These are phyloP conservation scores for Salisapilia sapeloensis DNA, from an alignment of 352 stramenopile genomes.

Conservation along the genomic window DNA sequence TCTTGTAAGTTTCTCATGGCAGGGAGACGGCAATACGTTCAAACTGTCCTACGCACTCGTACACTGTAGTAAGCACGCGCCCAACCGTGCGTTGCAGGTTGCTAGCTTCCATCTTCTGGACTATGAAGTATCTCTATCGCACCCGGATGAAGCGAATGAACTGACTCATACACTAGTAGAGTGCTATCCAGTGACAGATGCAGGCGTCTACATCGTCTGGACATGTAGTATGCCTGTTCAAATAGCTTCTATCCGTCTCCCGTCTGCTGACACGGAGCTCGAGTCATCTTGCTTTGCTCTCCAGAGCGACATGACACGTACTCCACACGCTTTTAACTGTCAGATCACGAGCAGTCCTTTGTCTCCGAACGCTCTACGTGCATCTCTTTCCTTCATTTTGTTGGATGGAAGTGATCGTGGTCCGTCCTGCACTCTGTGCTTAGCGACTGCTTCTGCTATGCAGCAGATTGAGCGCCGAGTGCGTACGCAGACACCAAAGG, in stretches of 20 bases:
- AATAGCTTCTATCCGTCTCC: constrained; percentile 45
- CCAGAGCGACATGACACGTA: constrained; percentile 30
- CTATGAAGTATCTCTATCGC: constrained; percentile 36
- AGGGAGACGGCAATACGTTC: constrained; percentile 12
- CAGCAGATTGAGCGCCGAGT: constrained; percentile 19
- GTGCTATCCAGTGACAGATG: constrained; percentile 33
- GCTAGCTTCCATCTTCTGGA: constrained; percentile 50
- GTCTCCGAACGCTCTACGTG: constrained; percentile 25
- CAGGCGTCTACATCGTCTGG: constrained; percentile 60
- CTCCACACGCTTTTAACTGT: constrained; percentile 31
- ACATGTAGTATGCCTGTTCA: constrained; percentile 29
- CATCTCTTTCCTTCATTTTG: constrained; percentile 56
- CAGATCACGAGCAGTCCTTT: constrained; percentile 31
- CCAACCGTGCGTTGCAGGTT: too few species aligned
- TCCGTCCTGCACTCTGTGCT: constrained; percentile 21
- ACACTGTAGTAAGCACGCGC: constrained; percentile 6
- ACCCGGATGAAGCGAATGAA: constrained; percentile 8
- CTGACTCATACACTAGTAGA: constrained; percentile 28
- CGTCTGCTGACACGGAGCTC: constrained; percentile 25
- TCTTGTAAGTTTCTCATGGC: constrained; percentile 46
- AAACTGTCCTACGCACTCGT: constrained; percentile 57
- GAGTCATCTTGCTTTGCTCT: constrained; percentile 41
- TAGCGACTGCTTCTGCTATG: constrained; percentile 55
- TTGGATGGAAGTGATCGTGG: constrained; percentile 18
- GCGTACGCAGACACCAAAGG: constrained; percentile 10